Base-by-base conservation (phyloP, 805 yeast genomes). In the Candida caryicola region DNA sequence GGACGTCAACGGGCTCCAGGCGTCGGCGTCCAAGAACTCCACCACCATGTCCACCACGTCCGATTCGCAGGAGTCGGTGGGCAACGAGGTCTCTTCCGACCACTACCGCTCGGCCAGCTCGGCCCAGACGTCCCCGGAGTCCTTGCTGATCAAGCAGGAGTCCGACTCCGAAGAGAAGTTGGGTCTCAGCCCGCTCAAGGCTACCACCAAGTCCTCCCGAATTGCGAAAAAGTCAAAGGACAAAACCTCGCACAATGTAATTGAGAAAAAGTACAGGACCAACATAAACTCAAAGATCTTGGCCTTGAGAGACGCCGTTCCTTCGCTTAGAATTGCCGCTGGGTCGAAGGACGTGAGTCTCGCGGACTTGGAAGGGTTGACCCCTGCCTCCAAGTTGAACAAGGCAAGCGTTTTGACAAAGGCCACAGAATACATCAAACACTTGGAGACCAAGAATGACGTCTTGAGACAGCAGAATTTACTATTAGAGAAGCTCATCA, bases 211-310 rank as follows among this genome's bases (percentile, higher is more conserved):
- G 36, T 18, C 34, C 15, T 31, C 36, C 28, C 60, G 57, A 41
- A 56, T 67, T 14, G 36, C 64, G 4, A 78, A 76, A 47, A 70
- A 64, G 44, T 69, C 68, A 41, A 79, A 78, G 56, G 76, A 74
- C 39, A 74, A 82, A 59, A 69, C 81, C 1, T 74, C 86, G 5
- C 95, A 85, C 61, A 85, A 85, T 53, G 78, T 83, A 70, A 81
- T 85, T 48, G 95, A 86, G 55, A 85, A 85, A 62, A 81, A 83
- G 53, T 86, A 86, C 60, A 62, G 95, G 49, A 81, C 85, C 15
- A 85, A 85, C 52, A 82, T 85, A 47, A 85, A 84, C 52, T 69
- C 82, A 37, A 82, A 81, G 57, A 84, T 85, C 33, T 47, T 76
- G 23, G 82, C 81, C 31, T 71, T 85, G 23, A 69, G 88, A 53